These are phyloP conservation scores for Hippophae rhamnoides DNA, from an alignment of 306 rosid species.

Conservation along the genomic window DNA sequence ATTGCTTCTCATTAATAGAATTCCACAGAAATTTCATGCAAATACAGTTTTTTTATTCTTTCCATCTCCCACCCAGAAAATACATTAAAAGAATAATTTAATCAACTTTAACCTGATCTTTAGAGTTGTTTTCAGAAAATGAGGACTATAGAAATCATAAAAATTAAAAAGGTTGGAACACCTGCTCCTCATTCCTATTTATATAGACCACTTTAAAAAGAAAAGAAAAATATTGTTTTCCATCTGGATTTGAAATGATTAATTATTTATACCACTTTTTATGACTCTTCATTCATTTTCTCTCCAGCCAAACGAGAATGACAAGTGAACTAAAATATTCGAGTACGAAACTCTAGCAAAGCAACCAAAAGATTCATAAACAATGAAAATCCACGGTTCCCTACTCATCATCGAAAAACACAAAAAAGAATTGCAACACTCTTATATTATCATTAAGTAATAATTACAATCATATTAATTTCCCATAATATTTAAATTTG, in stretches of 20 bases:
- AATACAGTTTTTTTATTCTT: too few species aligned
- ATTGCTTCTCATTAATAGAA: too few species aligned
- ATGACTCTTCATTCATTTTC: conserved; percentile 23
- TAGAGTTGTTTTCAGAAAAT: too few species aligned
- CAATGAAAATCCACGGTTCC: background rate
- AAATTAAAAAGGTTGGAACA: too few species aligned
- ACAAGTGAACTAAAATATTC: conserved; percentile 24
- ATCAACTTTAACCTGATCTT: too few species aligned
- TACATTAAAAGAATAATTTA: too few species aligned
- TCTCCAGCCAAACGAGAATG: conserved; percentile 40
- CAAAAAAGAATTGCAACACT: background rate
- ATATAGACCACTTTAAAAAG: background rate
- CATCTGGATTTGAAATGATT: background rate
- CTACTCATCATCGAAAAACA: conserved; percentile 8
- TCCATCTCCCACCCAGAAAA: too few species aligned
- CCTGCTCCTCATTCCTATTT: background rate
- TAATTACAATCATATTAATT: background rate
- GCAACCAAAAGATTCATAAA: background rate
- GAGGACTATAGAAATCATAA: too few species aligned
- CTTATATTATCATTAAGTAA: background rate
- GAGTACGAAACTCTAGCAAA: background rate
- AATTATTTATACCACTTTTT: background rate
- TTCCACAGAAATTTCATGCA: too few species aligned
- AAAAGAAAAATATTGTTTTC: background rate
- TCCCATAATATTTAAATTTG: background rate